Evolutionary conservation across 1,139 yeast species (phyloP).

Genomic region (Geotrichum australiense): DNA sequence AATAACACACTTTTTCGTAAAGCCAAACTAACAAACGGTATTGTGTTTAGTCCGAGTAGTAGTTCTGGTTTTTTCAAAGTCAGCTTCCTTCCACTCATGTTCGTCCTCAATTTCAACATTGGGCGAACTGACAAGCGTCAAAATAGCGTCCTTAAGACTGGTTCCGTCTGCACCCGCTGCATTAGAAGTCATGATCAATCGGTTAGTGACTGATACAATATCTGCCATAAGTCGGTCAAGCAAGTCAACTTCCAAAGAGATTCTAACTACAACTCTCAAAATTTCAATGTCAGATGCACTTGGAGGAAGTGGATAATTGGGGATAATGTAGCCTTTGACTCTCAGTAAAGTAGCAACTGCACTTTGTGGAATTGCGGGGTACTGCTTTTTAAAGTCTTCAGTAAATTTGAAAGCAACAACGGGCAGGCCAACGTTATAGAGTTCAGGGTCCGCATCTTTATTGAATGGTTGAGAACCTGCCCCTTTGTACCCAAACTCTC

Average conservation of each 20-base stretch:
- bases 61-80: conserved; percentile 3
- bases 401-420: conserved; percentile 81
- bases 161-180: conserved; percentile 10
- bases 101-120: conserved; percentile 15
- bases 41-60: conserved; percentile 5
- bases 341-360: conserved; percentile 66
- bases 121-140: conserved; percentile 13
- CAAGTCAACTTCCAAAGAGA: conserved; percentile 62
- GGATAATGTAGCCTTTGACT: conserved; percentile 79
- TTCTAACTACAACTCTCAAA: conserved; percentile 77
- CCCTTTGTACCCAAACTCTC: conserved; percentile 25
- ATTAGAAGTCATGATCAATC: conserved; percentile 42
- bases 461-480: conserved; percentile 17
- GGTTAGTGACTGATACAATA: conserved; percentile 49
- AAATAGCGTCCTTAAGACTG: conserved; percentile 8
- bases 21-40: conserved; percentile 9
- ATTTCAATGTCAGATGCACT: conserved; percentile 50
- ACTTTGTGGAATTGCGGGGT: conserved; percentile 83
- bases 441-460: conserved; percentile 27
- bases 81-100: conserved; percentile 9
- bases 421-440: conserved; percentile 72
- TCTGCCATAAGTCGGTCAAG: conserved; percentile 67
- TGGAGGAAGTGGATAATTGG: conserved; percentile 82
- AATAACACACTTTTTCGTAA: no score
- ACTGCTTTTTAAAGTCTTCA: conserved; percentile 46